Base-by-base conservation (phyloP, 495 filamentous ascomycete species). In the Staphylotrichum tortipilum region DNA sequence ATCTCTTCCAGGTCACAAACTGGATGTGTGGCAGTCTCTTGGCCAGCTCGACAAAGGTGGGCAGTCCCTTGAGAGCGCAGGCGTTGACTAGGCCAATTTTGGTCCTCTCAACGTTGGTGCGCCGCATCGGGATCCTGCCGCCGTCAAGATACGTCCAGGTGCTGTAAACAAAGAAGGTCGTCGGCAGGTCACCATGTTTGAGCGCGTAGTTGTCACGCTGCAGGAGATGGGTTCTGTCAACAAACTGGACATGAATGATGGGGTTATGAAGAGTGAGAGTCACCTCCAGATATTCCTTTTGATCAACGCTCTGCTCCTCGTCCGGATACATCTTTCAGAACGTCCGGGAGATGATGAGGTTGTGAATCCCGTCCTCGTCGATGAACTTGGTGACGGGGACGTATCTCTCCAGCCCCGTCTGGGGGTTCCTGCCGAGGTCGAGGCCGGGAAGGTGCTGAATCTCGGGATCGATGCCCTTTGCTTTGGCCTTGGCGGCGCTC, bases 61-160 rank as follows among this genome's bases (percentile, higher is more conserved):
- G 15, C 5, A 59, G 44, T 1, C 60, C 60, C 39, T 63, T 63
- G 39, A 49, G 49, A 10, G 60, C 58, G 26, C 58, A 61, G 3
- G 60, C 58, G 35, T 63, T 63, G 38, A 63, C 42, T 55, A 63
- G 54, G 36, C 60, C 60, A 17, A 63, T 50, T 18, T 58, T 58
- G 21, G 33, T 29, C 37, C 54, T 58, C 44, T 61, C 47, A 4
- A 59, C 39, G 18, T 63, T 63, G 49, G 45, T 15, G 12, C 60
- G 60, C 12, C 44, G 28, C 2, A 40, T 28, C 1, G 60, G 60
- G 26, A 61, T 38, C 17, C 4, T 49, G 1, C 28, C 39, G 3
- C 41, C 40, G 2, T 61, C 55, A 10, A 63, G 39, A 36, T 59
- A 63, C 4, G 60, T 59, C 22, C 44, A n/a, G 6, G 45, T 44